These are phyloP conservation scores for Micromonas pusilla DNA, from an alignment of 139 green algal genomes.

Conservation along the genomic window DNA sequence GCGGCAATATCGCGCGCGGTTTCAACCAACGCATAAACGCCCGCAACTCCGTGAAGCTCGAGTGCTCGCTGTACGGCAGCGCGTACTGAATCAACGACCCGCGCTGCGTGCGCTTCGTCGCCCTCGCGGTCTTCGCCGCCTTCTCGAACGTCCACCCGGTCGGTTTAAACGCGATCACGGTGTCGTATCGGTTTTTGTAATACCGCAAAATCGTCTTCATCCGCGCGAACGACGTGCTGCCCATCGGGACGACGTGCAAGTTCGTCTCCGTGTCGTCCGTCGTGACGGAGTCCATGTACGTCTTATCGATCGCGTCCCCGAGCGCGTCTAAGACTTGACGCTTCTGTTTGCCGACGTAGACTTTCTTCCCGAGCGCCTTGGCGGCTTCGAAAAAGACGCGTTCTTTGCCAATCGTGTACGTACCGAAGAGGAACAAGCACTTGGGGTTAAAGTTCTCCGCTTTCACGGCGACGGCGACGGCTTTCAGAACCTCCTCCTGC, in stretches of 20 bases:
- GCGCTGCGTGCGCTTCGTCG: conserved; percentile 40
- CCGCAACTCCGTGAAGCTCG: conserved; percentile 66
- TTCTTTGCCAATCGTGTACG: conserved; percentile 89
- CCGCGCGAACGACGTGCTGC: conserved; percentile 59
- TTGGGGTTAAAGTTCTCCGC: conserved; percentile 73
- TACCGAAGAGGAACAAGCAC: conserved; percentile 82
- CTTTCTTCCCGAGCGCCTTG: conserved; percentile 51
- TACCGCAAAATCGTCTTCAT: conserved; percentile 53
- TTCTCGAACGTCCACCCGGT: conserved; percentile 65
- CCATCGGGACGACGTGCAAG: conserved; percentile 69
- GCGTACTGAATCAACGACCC: conserved; percentile 77
- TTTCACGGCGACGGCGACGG: conserved; percentile 57
- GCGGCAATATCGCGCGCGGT: conserved; percentile 30
- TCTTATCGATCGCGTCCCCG: conserved; percentile 10
- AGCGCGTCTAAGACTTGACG: conserved; percentile 38
- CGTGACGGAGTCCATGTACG: conserved; percentile 50
- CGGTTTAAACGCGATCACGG: conserved; percentile 64
- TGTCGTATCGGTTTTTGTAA: conserved; percentile 37
- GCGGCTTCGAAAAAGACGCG: conserved; percentile 78
- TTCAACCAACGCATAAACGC: conserved; percentile 64
- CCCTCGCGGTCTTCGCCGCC: conserved; percentile 40
- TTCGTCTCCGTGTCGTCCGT: conserved; percentile 66
- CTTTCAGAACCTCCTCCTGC: conserved; percentile 60
- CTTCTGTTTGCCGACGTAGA: conserved; percentile 68
- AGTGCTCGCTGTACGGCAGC: conserved; percentile 73